These are phyloP conservation scores for Calonectria pseudoturangicola DNA, from an alignment of 2,329 filamentous ascomycete species.

Conservation along the genomic window DNA sequence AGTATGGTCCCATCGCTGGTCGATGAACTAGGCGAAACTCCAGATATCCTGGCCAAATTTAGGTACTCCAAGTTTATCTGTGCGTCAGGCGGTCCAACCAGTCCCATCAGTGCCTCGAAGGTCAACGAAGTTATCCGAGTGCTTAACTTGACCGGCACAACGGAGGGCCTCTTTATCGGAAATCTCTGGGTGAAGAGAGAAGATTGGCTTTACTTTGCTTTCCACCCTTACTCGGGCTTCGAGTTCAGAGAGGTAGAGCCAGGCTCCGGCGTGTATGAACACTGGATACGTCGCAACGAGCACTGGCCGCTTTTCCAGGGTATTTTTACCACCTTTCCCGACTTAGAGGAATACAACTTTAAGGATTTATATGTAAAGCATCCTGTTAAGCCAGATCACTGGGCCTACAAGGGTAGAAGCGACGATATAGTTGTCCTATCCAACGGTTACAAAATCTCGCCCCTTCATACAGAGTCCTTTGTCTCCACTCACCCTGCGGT, in stretches of 20 bases:
- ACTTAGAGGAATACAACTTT: constrained; percentile 53
- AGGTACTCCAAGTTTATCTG: constrained; percentile 59
- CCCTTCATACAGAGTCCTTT: constrained; percentile 55
- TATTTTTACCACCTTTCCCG: constrained; percentile 59
- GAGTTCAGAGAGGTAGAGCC: constrained; percentile 58
- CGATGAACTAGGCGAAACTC: constrained; percentile 58
- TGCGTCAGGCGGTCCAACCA: constrained; percentile 60
- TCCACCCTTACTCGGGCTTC: constrained; percentile 59
- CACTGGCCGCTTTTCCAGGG: constrained; percentile 56
- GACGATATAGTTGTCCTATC: constrained; percentile 57
- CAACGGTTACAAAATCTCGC: constrained; percentile 58
- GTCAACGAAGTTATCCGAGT: constrained; percentile 58
- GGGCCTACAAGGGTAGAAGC: constrained; percentile 56
- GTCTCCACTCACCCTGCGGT: constrained; percentile 53
- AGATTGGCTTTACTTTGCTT: constrained; percentile 58
- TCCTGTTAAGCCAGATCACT: constrained; percentile 53
- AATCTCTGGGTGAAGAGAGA: constrained; percentile 54
- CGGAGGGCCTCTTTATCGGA: constrained; percentile 60
- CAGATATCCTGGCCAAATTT: constrained; percentile 56
- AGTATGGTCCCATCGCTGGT: constrained; percentile 61
- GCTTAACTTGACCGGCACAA: constrained; percentile 59
- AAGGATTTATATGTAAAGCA: constrained; percentile 57
- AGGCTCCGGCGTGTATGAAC: constrained; percentile 54
- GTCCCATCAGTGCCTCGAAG: constrained; percentile 51
- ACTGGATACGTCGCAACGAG: constrained; percentile 58